Base-by-base conservation (phyloP, 1,139 yeast genomes). In the Casaregolazyma suthepensis region DNA sequence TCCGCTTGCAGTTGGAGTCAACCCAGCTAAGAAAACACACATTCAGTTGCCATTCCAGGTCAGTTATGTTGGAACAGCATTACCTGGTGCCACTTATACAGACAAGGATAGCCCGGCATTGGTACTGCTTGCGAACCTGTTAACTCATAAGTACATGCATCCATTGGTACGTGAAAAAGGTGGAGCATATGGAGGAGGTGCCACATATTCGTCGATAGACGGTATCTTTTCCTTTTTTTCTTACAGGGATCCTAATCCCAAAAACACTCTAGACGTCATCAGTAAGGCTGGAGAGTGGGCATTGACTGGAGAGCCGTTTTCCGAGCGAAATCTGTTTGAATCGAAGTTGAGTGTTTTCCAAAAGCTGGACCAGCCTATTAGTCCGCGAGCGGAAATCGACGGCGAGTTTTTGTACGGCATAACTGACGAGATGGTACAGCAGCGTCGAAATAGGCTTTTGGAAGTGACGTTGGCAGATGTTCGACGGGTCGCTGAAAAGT, bases 151-250 rank as follows among this genome's bases (percentile, higher is more conserved):
- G 66, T 82, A 87, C 61, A 75, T 94, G 50, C 99, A 93, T 68
- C 81, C 89, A 12, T 96, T 90, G 58, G 83, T 93, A 45, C 81
- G 99, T 61, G 99, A 93, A 68, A 83, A 93, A 63, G 96, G 96
- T 57, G 99, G 99, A 53, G 99, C 99, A 0, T 93, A 93, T 66
- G 99, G 99, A 7, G 98, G 96, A 12, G 99, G 99, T 1, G 86
- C 96, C 15, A 75, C 80, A 17, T 91, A 83, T 66, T 88, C 85
- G 65, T 91, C 94, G 0, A 68, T 89, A 29, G 90, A 87, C 53
- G 98, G 98, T 0, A 67, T 84, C 1, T 79, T 91, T 62, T 80
- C 87, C 51, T 90, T 79, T 71, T 94, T 86, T 71, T 89, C 97
- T 0, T 93, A 93, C 72, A 79, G 99, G 62, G 99, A 93, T 70